Base-by-base conservation (phyloP, 1,139 yeast species). In the Saccharomyces hybrid region DNA sequence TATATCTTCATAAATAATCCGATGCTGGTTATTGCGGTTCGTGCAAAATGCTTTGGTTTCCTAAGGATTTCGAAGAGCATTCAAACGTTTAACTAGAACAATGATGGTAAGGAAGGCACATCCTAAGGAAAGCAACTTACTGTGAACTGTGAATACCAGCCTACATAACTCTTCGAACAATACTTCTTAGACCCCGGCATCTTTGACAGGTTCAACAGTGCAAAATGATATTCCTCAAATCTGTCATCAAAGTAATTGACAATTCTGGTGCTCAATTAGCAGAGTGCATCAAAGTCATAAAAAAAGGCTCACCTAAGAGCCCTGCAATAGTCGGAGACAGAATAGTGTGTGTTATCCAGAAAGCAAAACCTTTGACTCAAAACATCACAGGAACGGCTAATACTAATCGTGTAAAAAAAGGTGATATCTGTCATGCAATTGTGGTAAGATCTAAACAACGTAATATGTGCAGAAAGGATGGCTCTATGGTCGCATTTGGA, bases 391-490 rank as follows among this genome's bases (percentile, higher is more conserved):
- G 88, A 56, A 83, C 87, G 53, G 77, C 87, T 9, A 83, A 87
- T 53, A 78, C 81, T 50, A 88, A 87, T 70, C 79, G 95, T 70
- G 96, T 91, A 49, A 88, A 91, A 72, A 86, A 95, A 73, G 96
- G 98, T 65, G 99, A 93, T 67, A 89, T 93, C 53, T 86, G 95
- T 59, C 95, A 95, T 69, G 99, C 98, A 5, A 91, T 93, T 27
- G 88, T 93, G 49, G 98, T 90, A 24, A 84, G 99, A 70, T 89
- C 97, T 2, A 89, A 85, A 73, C 91, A 93, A 61, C 91, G 90
- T 34, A 82, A 84, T 58, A 81, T 80, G 69, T 55, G 60, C 11
- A 82, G 99, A 69, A 79, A 84, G 2, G 98, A 95, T 68, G 99
- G 99, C 2, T 80, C 96, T 6, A 83, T 83, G 26, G 79, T 93